Conservation (phyloP, 306 rosid species). For the Vigna unguiculata region DNA sequence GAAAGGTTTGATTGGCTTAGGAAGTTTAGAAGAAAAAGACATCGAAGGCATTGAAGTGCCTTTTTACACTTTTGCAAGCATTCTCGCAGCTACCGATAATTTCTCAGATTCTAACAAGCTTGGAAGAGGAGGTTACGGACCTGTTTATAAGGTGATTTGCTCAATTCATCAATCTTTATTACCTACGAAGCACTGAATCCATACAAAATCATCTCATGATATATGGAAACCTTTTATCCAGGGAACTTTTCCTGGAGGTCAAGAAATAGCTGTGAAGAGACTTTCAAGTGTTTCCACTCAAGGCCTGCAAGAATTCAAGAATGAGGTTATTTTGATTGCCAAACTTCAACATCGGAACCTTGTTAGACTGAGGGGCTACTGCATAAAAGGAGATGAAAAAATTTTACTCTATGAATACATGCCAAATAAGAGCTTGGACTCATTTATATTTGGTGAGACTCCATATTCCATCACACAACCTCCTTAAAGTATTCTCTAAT, state of each 20-base stretch:
- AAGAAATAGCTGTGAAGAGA: constrained; percentile 59
- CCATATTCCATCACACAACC: background rate
- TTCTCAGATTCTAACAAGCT: constrained; percentile 62
- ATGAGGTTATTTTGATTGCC: constrained; percentile 56
- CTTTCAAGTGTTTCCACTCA: constrained; percentile 54
- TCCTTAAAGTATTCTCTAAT: background rate
- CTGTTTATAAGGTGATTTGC: constrained; percentile 57
- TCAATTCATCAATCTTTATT: background rate
- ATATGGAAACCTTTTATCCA: background rate
- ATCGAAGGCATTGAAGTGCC: constrained; percentile 53
- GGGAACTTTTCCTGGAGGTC: constrained; percentile 51
- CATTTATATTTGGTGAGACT: constrained; percentile 56
- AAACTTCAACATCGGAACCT: constrained; percentile 64
- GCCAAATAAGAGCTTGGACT: constrained; percentile 63
- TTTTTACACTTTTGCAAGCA: constrained; percentile 39
- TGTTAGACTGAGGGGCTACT: constrained; percentile 57
- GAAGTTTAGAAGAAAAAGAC: constrained; percentile 46
- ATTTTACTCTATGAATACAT: constrained; percentile 58
- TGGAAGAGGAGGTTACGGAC: constrained; percentile 71
- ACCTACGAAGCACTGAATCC: no score
- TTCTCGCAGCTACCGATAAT: constrained; percentile 53
- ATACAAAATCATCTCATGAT: background rate
- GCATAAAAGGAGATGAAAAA: constrained; percentile 53
- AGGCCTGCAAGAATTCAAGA: constrained; percentile 61
- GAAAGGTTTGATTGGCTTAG: constrained; percentile 42